These are phyloP conservation scores for Termitomyces sp. DNA, from an alignment of 768 basidiomycete species.

Conservation along the genomic window DNA sequence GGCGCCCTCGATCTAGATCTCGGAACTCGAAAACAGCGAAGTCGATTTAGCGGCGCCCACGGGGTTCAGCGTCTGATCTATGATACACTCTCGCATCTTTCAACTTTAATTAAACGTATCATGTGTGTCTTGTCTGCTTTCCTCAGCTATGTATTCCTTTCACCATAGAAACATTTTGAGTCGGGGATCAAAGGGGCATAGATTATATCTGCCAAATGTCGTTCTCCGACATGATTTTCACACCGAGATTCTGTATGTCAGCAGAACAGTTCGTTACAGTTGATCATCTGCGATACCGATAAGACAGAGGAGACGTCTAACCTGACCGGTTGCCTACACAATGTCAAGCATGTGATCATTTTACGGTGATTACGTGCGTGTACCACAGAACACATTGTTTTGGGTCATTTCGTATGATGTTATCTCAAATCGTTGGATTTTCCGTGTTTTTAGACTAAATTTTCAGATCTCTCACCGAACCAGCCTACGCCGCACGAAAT, in stretches of 20 bases:
- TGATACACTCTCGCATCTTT: neutral
- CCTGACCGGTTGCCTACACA: neutral
- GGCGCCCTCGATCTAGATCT: no score
- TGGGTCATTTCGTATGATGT: neutral
- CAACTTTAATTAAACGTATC: neutral
- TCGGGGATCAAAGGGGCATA: neutral
- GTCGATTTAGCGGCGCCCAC: neutral
- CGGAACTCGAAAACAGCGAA: no score
- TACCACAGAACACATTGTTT: neutral
- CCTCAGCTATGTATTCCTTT: neutral
- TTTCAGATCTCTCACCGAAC: neutral
- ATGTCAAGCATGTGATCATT: conserved; percentile 3
- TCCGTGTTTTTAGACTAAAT: neutral
- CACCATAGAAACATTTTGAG: no score
- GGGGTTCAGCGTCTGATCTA: neutral
- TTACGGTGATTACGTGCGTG: neutral
- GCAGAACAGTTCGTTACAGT: neutral
- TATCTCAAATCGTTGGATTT: neutral
- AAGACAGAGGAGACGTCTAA: neutral
- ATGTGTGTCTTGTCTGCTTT: neutral
- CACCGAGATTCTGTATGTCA: neutral
- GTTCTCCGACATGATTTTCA: conserved; percentile 2
- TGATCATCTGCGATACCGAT: conserved; percentile 11
- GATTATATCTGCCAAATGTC: neutral
- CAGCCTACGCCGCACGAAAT: neutral